These are phyloP conservation scores for Mortierella polycephala DNA, from an alignment of 371 early-diverging fungal species.

Conservation along the genomic window DNA sequence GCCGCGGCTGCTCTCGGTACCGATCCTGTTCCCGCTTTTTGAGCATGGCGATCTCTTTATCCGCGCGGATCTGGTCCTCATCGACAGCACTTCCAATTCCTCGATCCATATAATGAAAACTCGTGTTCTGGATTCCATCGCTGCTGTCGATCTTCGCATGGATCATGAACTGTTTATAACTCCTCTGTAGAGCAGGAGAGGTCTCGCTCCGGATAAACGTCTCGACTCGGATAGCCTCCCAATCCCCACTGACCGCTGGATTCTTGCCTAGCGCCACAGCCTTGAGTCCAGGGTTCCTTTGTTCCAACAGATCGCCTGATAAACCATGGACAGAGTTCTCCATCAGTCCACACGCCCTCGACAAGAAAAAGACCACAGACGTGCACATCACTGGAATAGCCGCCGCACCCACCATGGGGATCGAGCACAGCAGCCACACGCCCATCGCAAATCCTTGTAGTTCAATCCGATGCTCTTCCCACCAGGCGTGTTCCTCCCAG, in stretches of 20 bases:
- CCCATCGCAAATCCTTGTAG: conserved; percentile 41
- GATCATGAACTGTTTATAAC: conserved; percentile 3
- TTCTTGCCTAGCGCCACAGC: conserved; percentile 24
- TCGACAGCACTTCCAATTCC: conserved; percentile 8
- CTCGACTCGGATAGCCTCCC: conserved; percentile 18
- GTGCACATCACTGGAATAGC: conserved; percentile 35
- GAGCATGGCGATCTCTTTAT: not conserved
- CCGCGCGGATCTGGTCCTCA: conserved; percentile 12
- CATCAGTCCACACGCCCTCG: conserved; percentile 44
- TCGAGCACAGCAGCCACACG: conserved; percentile 24
- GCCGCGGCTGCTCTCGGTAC: not conserved
- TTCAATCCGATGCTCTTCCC: conserved; percentile 27
- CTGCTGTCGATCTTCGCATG: not conserved
- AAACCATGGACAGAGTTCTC: conserved; percentile 32
- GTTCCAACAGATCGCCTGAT: conserved; percentile 31
- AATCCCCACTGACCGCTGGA: conserved; percentile 22
- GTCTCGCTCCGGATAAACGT: conserved; percentile 15
- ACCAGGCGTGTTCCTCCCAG: conserved; percentile 48
- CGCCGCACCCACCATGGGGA: conserved; percentile 30
- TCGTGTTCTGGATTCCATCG: not conserved
- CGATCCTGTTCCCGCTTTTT: conserved; percentile 5
- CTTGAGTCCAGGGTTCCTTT: conserved; percentile 27
- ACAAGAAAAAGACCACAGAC: conserved; percentile 26
- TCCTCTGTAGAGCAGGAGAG: not conserved
- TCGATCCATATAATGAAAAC: conserved; percentile 2